Evolutionary conservation across 371 early-diverging fungal genomes (phyloP), one percentile per base, ranked within the genome.

Genomic region (Umbelopsis sp.): DNA sequence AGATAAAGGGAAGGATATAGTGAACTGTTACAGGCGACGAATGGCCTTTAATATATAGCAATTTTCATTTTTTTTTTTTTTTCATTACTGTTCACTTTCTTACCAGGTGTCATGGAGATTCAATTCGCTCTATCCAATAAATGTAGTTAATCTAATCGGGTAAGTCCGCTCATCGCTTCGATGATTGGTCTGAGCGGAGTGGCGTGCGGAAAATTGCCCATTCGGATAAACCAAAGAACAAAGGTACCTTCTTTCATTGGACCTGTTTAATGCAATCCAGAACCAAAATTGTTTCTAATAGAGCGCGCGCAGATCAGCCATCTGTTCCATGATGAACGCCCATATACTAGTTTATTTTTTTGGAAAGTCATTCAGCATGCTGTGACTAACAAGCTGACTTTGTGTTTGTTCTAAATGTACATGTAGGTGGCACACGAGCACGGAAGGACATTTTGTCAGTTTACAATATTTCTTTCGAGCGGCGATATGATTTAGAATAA

Each of bases 121-220:
- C 20, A 29, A 18, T 32, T 57, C 10, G 57, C 35, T 18, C 57
- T 25, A 57, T 35, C 29, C 22, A 51, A 51, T 25, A 18, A 14
- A 37, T 29, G 22, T 29, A 11, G 18, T 29, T 57, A 35, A 8
- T 35, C 35, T 29, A 35, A 57, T 25, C 14, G 12, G 57, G 57
- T 37, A 57, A 18, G 57, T 57, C 57, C 35, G 57, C 57, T 16
- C 35, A 57, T 6, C 29, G 16, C 12, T 29, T 6, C 57, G 32
- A 57, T 57, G 57, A 57, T 57, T 57, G 57, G 57, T 57, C 29
- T 24, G 24, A 18, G 22, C 24, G 14, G 57, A 35, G 57, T 57
- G 57, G 57, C 57, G 57, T 35, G 12, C 18, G 57, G 29, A 57
- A 37, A 18, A 24, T 24, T 14, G 29, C 57, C 32, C 32, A 25